phyloP scores from a whole-genome alignment of 768 basidiomycete genomes.

The Auricularia auricula-judae region DNA sequence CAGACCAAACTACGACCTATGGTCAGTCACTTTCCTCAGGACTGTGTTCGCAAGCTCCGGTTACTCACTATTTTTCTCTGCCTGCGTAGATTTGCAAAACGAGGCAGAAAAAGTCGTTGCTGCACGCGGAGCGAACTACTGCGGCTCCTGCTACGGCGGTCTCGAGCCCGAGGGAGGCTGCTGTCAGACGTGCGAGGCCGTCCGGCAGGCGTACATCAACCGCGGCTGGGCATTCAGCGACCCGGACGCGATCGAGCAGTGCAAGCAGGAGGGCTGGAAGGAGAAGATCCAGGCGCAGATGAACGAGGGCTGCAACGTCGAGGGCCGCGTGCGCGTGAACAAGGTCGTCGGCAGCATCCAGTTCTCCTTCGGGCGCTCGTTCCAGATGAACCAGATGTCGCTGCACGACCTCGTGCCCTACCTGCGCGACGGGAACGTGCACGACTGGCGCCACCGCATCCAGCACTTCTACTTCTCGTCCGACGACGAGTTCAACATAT shows the following conservation, averaged over 20 bases:
- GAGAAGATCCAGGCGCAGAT: constrained; percentile 89
- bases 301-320: constrained; percentile 88
- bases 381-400: constrained; percentile 73
- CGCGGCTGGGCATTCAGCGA: constrained; percentile 93
- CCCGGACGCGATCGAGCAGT: constrained; percentile 91
- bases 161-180: constrained; percentile 65
- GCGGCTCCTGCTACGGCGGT: constrained; percentile 96
- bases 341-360: constrained; percentile 96
- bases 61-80: background rate
- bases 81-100: constrained; percentile 60
- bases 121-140: constrained; percentile 54
- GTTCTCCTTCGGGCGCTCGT: constrained; percentile 89
- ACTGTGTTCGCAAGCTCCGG: too few species aligned
- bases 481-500: constrained; percentile 69
- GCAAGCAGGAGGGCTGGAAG: constrained; percentile 87
- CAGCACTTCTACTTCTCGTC: constrained; percentile 71
- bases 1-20: constrained; percentile 25
- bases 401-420: constrained; percentile 90
- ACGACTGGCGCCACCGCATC: constrained; percentile 88
- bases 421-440: constrained; percentile 68
- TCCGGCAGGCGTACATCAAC: constrained; percentile 78
- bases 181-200: constrained; percentile 94
- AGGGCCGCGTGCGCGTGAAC: constrained; percentile 87
- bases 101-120: constrained; percentile 72
- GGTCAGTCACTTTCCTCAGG: background rate